phyloP scores from a whole-genome alignment of 176 grass and related monocot species.

The Bonia amplexicaulis region DNA sequence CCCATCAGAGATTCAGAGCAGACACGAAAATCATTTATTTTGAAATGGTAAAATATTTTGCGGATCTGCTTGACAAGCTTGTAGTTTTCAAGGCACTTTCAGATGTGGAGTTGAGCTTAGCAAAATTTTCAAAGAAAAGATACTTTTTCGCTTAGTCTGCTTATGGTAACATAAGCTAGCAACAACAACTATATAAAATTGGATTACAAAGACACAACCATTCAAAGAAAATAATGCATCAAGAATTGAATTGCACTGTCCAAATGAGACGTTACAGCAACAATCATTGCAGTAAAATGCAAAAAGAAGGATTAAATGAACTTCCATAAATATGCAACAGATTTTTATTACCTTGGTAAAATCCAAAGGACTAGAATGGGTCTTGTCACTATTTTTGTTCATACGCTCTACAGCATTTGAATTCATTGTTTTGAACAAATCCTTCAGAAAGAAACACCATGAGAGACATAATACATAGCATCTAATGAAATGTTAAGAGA shows the following conservation, averaged over 20 bases:
- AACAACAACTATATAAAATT: background rate
- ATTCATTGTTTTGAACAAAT: constrained; percentile 99
- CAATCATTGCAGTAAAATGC: background rate
- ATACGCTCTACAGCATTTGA: constrained; percentile 27
- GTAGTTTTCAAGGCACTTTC: background rate
- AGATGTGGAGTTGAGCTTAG: background rate
- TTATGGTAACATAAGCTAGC: background rate
- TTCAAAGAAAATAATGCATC: constrained; percentile 9
- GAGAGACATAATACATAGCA: background rate
- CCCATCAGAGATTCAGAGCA: background rate
- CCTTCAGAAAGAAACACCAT: constrained; percentile 47
- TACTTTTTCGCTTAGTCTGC: background rate
- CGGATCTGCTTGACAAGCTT: background rate
- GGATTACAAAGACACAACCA: background rate
- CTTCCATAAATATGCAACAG: background rate
- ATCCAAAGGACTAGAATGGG: constrained; percentile 63
- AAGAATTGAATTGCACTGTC: background rate
- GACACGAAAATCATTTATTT: background rate
- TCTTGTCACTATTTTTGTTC: constrained; percentile 52
- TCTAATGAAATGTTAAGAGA: background rate
- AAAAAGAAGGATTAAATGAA: background rate
- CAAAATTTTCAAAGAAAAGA: background rate
- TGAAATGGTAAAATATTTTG: background rate
- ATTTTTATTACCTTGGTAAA: constrained; percentile 58
- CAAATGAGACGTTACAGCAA: background rate